Evolutionary conservation across 352 stramenopile genomes (phyloP).

Genomic region (Phytophthora palmivora): DNA sequence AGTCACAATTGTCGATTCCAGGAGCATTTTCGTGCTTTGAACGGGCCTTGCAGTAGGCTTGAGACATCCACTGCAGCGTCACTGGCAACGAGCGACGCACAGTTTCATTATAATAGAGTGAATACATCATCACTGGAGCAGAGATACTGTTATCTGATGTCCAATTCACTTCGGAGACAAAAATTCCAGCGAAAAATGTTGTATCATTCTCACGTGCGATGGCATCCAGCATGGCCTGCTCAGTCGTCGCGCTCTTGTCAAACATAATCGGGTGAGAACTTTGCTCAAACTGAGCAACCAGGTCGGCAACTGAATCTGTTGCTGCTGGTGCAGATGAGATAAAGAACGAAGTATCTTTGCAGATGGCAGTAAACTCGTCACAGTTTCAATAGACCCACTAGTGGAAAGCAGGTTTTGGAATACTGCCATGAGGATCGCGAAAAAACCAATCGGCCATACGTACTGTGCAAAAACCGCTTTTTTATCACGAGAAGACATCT

Average conservation of each 20-base stretch:
- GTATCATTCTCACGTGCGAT: constrained; percentile 50
- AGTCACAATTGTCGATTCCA: constrained; percentile 43
- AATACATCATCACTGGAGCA: constrained; percentile 41
- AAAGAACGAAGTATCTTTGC: constrained; percentile 52
- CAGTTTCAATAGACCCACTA: constrained; percentile 46
- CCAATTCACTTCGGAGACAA: constrained; percentile 54
- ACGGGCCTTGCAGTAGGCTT: constrained; percentile 61
- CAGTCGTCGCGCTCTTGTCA: constrained; percentile 33
- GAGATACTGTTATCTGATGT: constrained; percentile 14
- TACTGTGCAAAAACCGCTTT: constrained; percentile 73
- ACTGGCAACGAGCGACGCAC: constrained; percentile 69
- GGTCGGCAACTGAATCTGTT: constrained; percentile 29
- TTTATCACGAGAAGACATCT: constrained; percentile 64
- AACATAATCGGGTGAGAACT: constrained; percentile 37
- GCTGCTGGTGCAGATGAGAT: constrained; percentile 41
- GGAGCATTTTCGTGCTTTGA: constrained; percentile 21
- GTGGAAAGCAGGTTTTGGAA: constrained; percentile 45
- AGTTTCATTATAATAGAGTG: constrained; percentile 75
- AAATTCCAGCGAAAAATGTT: constrained; percentile 64
- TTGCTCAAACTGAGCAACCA: constrained; percentile 43
- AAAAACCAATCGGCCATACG: constrained; percentile 71
- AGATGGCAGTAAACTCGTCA: constrained; percentile 57
- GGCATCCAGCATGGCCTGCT: constrained; percentile 48
- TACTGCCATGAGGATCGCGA: constrained; percentile 59
- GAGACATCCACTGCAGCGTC: constrained; percentile 60